These are phyloP conservation scores for Buddleja alternifolia DNA, from an alignment of 257 asterid species.

Conservation along the genomic window DNA sequence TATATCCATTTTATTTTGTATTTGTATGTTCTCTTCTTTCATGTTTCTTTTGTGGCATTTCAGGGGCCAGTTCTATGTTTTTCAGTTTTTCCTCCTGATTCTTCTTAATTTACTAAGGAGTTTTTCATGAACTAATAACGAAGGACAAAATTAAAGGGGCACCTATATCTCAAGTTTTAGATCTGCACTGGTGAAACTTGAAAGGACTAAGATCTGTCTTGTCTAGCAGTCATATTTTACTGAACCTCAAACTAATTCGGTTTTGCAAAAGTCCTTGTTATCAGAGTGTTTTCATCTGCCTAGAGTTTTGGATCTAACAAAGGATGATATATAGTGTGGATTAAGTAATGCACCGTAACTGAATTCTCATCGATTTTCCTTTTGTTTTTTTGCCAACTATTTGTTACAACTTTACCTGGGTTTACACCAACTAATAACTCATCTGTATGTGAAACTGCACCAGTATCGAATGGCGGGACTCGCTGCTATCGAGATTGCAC, in stretches of 20 bases:
- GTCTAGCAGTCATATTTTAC: background rate
- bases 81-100: constrained; percentile 6
- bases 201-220: background rate
- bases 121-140: constrained; percentile 2
- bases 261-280: background rate
- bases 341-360: constrained; percentile 11
- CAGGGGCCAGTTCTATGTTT: background rate
- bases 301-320: constrained; percentile 13
- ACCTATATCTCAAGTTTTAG: background rate
- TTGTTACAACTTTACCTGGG: constrained; percentile 16
- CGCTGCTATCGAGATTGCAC: constrained; percentile 97
- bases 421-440: constrained; percentile 30
- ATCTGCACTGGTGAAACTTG: background rate
- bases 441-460: constrained; percentile 34
- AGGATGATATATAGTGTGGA: constrained; percentile 19
- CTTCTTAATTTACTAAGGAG: background rate
- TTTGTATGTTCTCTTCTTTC: background rate
- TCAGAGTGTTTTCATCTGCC: constrained; percentile 7
- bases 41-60: constrained; percentile 13
- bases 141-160: background rate
- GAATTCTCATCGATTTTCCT: constrained; percentile 19
- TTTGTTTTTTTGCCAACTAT: background rate
- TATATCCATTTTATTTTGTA: constrained; percentile 4
- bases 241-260: background rate
- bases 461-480: constrained; percentile 99